Evolutionary conservation across 129 eudicot genomes (phyloP).

Genomic region (Flaveria trinervia): DNA sequence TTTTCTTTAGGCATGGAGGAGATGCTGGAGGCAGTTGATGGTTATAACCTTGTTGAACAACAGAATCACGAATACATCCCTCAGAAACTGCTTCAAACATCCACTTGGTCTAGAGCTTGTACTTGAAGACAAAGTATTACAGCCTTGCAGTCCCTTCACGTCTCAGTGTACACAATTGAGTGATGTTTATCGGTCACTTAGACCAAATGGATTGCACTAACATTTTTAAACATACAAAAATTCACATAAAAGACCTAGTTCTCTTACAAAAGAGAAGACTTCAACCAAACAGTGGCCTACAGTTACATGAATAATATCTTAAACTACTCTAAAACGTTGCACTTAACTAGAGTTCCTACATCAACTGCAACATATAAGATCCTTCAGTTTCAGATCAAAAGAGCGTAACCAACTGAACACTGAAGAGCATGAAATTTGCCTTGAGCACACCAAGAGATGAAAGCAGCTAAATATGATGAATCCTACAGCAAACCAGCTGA

Average conservation of each 20-base stretch:
- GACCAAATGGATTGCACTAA: conserved; percentile 9
- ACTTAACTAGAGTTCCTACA: conserved; percentile 12
- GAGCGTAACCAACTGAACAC: conserved; percentile 15
- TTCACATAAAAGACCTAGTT: conserved; percentile 2
- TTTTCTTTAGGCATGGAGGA: conserved; percentile 8
- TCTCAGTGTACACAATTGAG: background rate
- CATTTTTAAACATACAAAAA: background rate
- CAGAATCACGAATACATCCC: no score
- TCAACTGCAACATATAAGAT: background rate
- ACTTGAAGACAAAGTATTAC: background rate
- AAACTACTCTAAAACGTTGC: conserved; percentile 6
- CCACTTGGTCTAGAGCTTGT: conserved; percentile 10
- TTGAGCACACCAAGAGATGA: background rate
- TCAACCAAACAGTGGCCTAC: background rate
- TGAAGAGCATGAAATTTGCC: conserved; percentile 2
- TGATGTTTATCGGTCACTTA: background rate
- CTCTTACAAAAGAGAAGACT: conserved; percentile 14
- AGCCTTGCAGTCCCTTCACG: background rate
- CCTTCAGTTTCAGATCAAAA: conserved; percentile 12
- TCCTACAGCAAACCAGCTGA: conserved; percentile 24
- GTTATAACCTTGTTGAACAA: conserved; percentile 12
- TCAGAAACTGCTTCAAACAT: conserved; percentile 15
- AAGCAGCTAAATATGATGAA: conserved; percentile 1
- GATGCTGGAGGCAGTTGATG: background rate
- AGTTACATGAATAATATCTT: conserved; percentile 13